These are phyloP conservation scores for Phlyctochytrium bullatum DNA, from an alignment of 192 early-diverging fungal genomes.

Conservation along the genomic window DNA sequence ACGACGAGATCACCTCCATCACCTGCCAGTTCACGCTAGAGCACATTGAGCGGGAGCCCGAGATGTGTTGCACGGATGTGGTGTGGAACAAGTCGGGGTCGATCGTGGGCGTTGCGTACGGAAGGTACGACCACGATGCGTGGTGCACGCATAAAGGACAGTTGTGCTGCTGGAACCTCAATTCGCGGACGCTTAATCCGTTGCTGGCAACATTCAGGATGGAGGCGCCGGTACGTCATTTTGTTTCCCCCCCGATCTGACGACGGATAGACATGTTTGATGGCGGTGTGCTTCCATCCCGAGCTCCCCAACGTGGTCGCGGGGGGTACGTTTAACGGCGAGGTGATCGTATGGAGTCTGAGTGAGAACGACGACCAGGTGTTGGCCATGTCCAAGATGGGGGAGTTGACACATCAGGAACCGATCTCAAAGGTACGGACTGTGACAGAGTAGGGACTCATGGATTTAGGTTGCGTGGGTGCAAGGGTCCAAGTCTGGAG, in stretches of 20 bases:
- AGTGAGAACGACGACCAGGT: constrained; percentile 40
- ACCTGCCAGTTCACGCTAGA: constrained; percentile 30
- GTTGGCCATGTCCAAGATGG: constrained; percentile 25
- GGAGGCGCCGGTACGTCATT: constrained; percentile 26
- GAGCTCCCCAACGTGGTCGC: constrained; percentile 39
- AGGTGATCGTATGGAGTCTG: constrained; percentile 39
- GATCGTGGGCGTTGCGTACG: constrained; percentile 38
- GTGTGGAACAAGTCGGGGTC: constrained; percentile 48
- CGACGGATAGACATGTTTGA: constrained; percentile 37
- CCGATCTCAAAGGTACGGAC: constrained; percentile 32
- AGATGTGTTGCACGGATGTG: constrained; percentile 30
- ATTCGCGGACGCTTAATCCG: constrained; percentile 13
- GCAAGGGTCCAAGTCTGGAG: constrained; percentile 23
- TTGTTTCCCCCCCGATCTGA: constrained; percentile 1
- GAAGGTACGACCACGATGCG: constrained; percentile 31
- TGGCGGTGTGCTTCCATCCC: constrained; percentile 46
- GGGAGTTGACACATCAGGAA: constrained; percentile 47
- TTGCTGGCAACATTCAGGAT: constrained; percentile 23
- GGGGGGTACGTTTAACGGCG: constrained; percentile 45
- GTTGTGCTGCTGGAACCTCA: constrained; percentile 37
- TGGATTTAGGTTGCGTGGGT: constrained; percentile 33
- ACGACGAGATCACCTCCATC: constrained; percentile 31
- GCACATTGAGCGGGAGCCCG: constrained; percentile 22
- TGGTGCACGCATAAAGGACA: constrained; percentile 46
- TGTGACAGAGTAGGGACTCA: neutral